Evolutionary conservation across 1,284 basidiomycete genomes (phyloP).

Genomic region (Athelia psychrophila): DNA sequence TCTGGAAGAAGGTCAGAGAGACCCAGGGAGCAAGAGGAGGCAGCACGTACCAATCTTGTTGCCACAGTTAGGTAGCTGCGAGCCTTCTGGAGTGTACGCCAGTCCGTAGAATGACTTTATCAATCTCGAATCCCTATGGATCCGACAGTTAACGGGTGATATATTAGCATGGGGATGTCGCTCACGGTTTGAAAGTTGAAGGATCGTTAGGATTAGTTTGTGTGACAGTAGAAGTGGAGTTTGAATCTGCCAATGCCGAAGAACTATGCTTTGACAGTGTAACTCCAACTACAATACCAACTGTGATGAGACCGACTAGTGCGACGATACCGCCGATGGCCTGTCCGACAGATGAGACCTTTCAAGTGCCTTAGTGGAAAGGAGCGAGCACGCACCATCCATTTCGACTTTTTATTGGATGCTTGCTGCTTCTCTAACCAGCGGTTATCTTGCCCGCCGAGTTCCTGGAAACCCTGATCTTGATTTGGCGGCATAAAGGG

Average conservation of each 20-base stretch:
- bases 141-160: constrained; percentile 16
- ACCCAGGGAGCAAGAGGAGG: background rate
- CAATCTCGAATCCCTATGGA: constrained; percentile 48
- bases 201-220: constrained; percentile 45
- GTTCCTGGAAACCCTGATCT: background rate
- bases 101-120: constrained; percentile 62
- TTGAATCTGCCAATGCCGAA: constrained; percentile 6
- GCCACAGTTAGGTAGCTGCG: constrained; percentile 48
- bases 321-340: constrained; percentile 28
- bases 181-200: constrained; percentile 23
- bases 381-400: constrained; percentile 20
- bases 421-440: constrained; percentile 26
- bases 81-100: constrained; percentile 70
- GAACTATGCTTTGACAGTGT: constrained; percentile 26
- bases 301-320: constrained; percentile 22
- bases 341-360: constrained; percentile 13
- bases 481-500: background rate
- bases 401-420: constrained; percentile 27
- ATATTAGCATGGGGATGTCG: no score
- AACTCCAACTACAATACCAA: constrained; percentile 27
- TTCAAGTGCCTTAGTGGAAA: background rate
- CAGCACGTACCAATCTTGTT: constrained; percentile 39
- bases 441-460: constrained; percentile 19
- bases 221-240: constrained; percentile 1
- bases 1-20: constrained; percentile 15